Evolutionary conservation across 495 filamentous ascomycete genomes (phyloP).

Genomic region (Ramalina intermedia): DNA sequence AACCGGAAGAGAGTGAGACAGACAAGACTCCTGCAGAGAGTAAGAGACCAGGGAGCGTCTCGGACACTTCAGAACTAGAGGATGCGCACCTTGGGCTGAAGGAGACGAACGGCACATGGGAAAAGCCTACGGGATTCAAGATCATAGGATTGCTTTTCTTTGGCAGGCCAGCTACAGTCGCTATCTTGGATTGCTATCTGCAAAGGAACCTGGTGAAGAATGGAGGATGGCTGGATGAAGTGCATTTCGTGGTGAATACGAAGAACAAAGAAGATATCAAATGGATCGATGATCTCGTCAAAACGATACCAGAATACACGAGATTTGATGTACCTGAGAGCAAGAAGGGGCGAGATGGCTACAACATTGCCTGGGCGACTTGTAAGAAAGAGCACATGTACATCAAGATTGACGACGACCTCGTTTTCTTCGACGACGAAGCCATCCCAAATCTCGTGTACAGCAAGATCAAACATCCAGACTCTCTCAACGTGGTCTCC

Average conservation of each 20-base stretch:
- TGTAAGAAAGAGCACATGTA: conserved; percentile 28
- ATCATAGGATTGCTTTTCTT: conserved; percentile 32
- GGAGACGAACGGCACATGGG: neutral
- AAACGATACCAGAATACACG: conserved; percentile 9
- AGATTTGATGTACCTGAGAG: conserved; percentile 10
- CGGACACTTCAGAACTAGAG: too few relatives aligned
- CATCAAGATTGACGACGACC: conserved; percentile 38
- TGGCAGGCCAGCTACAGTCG: conserved; percentile 6
- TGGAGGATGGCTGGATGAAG: conserved; percentile 34
- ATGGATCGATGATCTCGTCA: conserved; percentile 23
- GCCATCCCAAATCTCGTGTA: conserved; percentile 30
- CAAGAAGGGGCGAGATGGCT: conserved; percentile 10
- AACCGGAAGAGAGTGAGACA: too few relatives aligned
- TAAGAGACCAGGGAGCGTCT: too few relatives aligned
- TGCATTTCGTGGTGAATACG: conserved; percentile 32
- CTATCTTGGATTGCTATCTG: conserved; percentile 34
- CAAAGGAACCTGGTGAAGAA: conserved; percentile 31
- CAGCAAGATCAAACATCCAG: conserved; percentile 27
- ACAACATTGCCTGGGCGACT: conserved; percentile 23
- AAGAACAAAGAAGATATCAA: conserved; percentile 27
- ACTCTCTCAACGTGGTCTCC: conserved; percentile 29
- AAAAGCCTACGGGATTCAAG: conserved; percentile 24
- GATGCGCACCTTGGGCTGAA: too few relatives aligned
- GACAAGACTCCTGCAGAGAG: too few relatives aligned
- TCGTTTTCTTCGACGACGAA: conserved; percentile 34